Percentiles rank a stretch among this genome's conserved stretches.
Evolutionary conservation across 371 early-diverging fungal genomes (phyloP).

Genomic region (Mortierella sp.): DNA sequence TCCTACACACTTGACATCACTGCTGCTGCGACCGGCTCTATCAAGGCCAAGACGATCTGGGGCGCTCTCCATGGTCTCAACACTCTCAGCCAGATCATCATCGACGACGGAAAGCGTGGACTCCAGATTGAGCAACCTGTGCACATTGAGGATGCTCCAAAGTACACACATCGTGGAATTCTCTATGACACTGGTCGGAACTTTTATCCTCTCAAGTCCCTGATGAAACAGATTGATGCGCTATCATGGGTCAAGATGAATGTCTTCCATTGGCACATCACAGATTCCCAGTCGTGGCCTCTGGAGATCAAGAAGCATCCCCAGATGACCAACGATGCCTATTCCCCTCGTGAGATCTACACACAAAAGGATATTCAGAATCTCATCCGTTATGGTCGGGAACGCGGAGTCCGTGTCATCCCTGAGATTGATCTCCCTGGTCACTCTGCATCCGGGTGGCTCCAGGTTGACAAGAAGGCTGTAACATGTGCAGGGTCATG

Average conservation of each 20-base stretch:
- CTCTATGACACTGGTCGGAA: constrained; percentile 82
- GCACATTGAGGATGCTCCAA: constrained; percentile 74
- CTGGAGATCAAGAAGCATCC: constrained; percentile 71
- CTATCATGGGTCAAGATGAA: constrained; percentile 86
- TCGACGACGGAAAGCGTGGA: constrained; percentile 50
- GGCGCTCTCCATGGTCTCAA: constrained; percentile 83
- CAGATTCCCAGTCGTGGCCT: constrained; percentile 85
- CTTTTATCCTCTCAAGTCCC: constrained; percentile 73
- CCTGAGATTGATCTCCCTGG: constrained; percentile 88
- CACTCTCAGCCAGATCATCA: constrained; percentile 78
- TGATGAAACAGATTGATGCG: constrained; percentile 75
- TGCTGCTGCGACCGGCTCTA: constrained; percentile 56
- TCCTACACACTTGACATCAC: constrained; percentile 73
- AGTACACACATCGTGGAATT: constrained; percentile 78
- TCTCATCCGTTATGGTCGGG: constrained; percentile 70
- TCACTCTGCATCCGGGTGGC: constrained; percentile 67
- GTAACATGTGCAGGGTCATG: constrained; percentile 57
- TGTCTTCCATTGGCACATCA: constrained; percentile 87
- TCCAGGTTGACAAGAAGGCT: constrained; percentile 59
- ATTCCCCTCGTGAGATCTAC: constrained; percentile 64
- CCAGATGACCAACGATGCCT: constrained; percentile 76
- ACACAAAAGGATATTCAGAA: constrained; percentile 66
- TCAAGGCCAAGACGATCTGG: constrained; percentile 74
- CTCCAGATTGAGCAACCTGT: constrained; percentile 62
- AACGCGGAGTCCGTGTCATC: constrained; percentile 81